A percentile compares a stretch with the other conserved stretches of the same genome.
phyloP scores from a whole-genome alignment of 2,329 filamentous ascomycete genomes.

The Calonectria pseudoturangicola region DNA sequence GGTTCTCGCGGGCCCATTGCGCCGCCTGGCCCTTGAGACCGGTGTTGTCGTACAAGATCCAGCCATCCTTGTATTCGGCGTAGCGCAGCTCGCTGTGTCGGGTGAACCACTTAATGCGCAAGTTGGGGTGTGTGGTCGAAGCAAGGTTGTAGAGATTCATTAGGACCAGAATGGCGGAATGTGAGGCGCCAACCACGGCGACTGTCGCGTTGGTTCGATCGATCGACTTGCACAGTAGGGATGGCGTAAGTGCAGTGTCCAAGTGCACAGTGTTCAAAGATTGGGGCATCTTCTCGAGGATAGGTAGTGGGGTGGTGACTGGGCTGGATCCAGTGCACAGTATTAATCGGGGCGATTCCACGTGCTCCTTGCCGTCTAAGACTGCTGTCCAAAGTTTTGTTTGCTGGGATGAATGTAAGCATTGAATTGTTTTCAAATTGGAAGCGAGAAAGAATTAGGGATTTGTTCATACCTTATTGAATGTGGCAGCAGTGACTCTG shows the following conservation, averaged over 20 bases:
- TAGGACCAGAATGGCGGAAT: constrained; percentile 78
- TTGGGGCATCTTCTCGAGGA: constrained; percentile 52
- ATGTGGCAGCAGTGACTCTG: constrained; percentile 60
- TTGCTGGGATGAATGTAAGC: constrained; percentile 3
- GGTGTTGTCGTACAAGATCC: constrained; percentile 80
- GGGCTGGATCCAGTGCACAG: constrained; percentile 76
- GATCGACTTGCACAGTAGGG: constrained; percentile 61
- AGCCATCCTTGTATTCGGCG: constrained; percentile 76
- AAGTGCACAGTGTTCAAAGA: constrained; percentile 63
- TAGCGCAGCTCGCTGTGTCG: constrained; percentile 75
- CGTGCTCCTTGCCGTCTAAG: constrained; percentile 56
- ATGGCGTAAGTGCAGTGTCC: constrained; percentile 73
- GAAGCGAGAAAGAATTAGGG: background rate
- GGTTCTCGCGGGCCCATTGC: constrained; percentile 74
- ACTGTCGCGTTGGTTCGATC: constrained; percentile 62
- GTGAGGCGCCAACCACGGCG: constrained; percentile 77
- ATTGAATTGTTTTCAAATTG: background rate
- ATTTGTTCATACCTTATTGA: constrained; percentile 44
- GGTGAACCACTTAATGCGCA: constrained; percentile 77
- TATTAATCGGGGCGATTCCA: constrained; percentile 66
- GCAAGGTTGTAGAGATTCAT: constrained; percentile 75
- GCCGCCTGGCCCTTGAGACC: constrained; percentile 78
- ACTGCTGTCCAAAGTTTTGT: constrained; percentile 49
- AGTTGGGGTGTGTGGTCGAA: constrained; percentile 68
- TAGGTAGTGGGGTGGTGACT: constrained; percentile 64